These are phyloP conservation scores for Conticribra weissflogii DNA, from an alignment of 108 stramenopile genomes.

Conservation along the genomic window DNA sequence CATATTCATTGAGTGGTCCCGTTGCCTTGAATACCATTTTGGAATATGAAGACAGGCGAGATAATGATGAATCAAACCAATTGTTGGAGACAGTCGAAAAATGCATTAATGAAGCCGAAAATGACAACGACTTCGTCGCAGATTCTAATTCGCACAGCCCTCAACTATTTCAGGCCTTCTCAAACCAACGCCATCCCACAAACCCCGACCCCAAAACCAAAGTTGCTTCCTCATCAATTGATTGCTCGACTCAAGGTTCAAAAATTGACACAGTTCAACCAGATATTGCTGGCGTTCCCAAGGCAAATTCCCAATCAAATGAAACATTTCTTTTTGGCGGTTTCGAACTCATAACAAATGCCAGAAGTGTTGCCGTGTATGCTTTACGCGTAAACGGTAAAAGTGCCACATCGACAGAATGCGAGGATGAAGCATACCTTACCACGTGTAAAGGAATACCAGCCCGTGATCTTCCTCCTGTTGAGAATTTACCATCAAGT, in stretches of 20 bases:
- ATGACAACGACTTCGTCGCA: not conserved
- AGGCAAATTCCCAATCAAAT: not conserved
- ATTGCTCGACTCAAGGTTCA: conserved; percentile 1
- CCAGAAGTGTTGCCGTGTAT: conserved; percentile 32
- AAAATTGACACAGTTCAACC: not conserved
- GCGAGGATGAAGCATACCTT: conserved; percentile 16
- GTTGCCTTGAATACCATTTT: conserved; percentile 6
- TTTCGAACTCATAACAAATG: conserved; percentile 40
- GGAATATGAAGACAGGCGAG: not conserved
- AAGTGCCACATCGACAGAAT: conserved; percentile 1
- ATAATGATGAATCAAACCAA: not conserved
- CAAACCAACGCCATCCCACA: not conserved
- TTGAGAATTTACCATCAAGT: not conserved
- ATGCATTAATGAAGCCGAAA: not conserved
- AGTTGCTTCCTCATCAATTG: conserved; percentile 13
- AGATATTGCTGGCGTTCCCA: not conserved
- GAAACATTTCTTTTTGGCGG: conserved; percentile 44
- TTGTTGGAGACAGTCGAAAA: not conserved
- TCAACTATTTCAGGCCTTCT: no score
- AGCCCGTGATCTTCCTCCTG: conserved; percentile 22
- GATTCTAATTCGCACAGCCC: no score
- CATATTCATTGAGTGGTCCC: conserved; percentile 14
- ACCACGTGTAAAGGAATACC: conserved; percentile 51
- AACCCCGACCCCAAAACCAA: not conserved
- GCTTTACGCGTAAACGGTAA: conserved; percentile 9